Evolutionary conservation across 2,329 filamentous ascomycete genomes (phyloP).

Genomic region (Zymoseptoria pseudotritici): DNA sequence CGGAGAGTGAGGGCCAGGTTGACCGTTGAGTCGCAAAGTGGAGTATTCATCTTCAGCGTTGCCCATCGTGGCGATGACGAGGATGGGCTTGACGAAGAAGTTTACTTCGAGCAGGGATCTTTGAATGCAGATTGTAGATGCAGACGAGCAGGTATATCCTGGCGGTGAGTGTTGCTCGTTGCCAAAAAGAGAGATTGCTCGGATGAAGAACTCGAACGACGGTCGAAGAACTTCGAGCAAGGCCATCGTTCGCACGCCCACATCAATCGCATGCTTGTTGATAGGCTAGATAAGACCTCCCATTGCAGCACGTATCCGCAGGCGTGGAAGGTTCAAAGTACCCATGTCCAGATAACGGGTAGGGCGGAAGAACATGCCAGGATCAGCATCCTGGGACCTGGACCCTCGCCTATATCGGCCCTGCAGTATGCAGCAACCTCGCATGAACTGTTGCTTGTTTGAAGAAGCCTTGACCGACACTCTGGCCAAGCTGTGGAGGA

Average conservation of each 20-base stretch:
- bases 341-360: not conserved
- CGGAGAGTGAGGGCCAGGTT: not conserved
- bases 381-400: not conserved
- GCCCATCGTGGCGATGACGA: conserved; percentile 3
- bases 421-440: too few species aligned
- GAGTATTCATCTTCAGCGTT: not conserved
- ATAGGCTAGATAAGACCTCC: not conserved
- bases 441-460: too few species aligned
- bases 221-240: too few species aligned
- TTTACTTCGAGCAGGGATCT: conserved; percentile 6
- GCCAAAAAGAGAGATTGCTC: too few species aligned
- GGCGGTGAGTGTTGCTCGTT: not conserved
- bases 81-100: conserved; percentile 14
- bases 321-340: not conserved
- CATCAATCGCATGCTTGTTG: not conserved
- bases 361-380: not conserved
- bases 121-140: too few species aligned
- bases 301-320: not conserved
- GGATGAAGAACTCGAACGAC: too few species aligned
- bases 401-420: not conserved
- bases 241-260: too few species aligned
- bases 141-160: not conserved
- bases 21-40: not conserved
- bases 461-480: too few species aligned
- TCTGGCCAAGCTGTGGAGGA: too few species aligned